Conservation (phyloP, 2,329 filamentous ascomycete genomes). For the Lasiodiplodia sp. region DNA sequence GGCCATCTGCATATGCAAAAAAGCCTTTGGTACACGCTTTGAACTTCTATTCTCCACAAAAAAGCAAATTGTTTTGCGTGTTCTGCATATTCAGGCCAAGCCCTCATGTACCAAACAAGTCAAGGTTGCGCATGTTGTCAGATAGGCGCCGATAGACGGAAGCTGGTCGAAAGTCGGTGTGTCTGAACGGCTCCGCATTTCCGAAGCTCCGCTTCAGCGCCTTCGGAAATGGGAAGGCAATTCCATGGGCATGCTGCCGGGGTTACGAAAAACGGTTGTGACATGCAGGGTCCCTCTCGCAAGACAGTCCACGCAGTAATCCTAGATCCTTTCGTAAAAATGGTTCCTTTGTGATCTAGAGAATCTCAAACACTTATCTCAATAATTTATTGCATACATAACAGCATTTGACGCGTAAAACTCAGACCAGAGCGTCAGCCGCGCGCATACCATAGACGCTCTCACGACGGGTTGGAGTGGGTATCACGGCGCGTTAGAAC, state of each 20-base stretch:
- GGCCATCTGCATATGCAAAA: neutral
- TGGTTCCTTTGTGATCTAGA: too few species aligned
- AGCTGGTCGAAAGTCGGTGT: neutral
- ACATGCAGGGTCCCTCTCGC: too few species aligned
- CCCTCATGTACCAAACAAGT: neutral
- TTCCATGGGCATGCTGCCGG: too few species aligned
- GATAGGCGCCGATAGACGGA: neutral
- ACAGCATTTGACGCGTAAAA: too few species aligned
- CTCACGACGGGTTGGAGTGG: neutral
- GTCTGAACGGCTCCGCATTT: neutral
- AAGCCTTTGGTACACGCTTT: neutral
- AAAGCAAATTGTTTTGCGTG: neutral
- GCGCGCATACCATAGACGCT: too few species aligned
- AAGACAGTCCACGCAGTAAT: too few species aligned
- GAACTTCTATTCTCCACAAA: neutral
- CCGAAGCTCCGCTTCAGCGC: neutral
- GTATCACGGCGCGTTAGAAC: too few species aligned
- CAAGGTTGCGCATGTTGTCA: neutral
- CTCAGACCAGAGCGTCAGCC: neutral
- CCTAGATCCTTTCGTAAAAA: too few species aligned
- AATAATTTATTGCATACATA: too few species aligned
- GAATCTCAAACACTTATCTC: too few species aligned
- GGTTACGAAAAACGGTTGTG: too few species aligned
- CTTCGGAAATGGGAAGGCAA: neutral
- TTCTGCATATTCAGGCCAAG: neutral